Conservation (phyloP, 2,329 filamentous ascomycete species). For the Colletotrichum sp. region DNA sequence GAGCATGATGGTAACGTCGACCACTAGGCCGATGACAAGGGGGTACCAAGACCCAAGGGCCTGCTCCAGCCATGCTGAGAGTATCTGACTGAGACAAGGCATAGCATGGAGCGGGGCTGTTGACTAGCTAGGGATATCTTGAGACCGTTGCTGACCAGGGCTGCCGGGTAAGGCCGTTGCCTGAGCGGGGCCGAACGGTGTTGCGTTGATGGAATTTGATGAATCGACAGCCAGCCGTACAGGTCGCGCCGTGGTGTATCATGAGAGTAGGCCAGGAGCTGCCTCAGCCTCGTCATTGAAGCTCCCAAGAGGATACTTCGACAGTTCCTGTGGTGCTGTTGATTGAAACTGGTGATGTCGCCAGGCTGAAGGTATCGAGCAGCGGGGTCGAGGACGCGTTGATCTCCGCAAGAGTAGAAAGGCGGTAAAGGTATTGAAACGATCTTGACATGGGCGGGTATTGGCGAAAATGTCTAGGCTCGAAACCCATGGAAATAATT, state of each 20-base stretch:
- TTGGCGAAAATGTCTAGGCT: not conserved
- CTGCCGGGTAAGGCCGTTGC: not conserved
- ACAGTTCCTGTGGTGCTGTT: not conserved
- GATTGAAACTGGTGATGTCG: not conserved
- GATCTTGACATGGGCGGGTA: not conserved
- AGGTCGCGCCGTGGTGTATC: not conserved
- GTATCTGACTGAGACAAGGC: not conserved
- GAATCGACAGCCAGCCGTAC: not conserved
- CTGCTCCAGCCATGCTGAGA: not conserved
- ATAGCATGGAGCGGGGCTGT: not conserved
- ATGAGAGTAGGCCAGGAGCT: not conserved
- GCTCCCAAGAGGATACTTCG: not conserved
- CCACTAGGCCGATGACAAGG: not conserved
- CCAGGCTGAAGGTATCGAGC: not conserved
- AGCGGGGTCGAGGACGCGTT: not conserved
- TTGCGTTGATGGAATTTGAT: not conserved
- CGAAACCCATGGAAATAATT: not conserved
- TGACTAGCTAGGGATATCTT: constrained; percentile 15
- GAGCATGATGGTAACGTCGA: not conserved
- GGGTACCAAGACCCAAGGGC: not conserved
- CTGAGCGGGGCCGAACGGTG: not conserved
- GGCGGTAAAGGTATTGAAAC: not conserved
- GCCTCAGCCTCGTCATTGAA: not conserved
- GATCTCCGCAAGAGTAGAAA: not conserved
- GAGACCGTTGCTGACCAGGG: constrained; percentile 1